phyloP scores from a whole-genome alignment of 1,139 yeast species.

The Diutina ranongensis region DNA sequence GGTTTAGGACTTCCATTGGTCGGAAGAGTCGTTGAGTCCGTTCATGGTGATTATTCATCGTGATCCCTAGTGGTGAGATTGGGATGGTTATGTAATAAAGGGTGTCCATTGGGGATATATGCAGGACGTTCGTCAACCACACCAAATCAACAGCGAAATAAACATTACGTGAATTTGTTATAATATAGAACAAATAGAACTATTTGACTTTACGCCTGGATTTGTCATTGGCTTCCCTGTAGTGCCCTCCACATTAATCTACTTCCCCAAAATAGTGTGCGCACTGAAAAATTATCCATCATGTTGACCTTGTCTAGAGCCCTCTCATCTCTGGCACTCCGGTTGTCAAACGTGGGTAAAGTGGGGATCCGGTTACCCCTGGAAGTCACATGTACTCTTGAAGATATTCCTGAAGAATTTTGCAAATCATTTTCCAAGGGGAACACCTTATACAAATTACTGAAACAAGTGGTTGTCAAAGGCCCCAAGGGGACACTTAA shows the following conservation, averaged over 20 bases:
- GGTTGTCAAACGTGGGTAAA: slow-evolving; percentile 30
- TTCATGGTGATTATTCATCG: neutral
- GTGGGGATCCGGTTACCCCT: slow-evolving; percentile 25
- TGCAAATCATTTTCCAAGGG: slow-evolving; percentile 61
- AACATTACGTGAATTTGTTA: too few relatives aligned
- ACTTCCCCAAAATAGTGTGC: too few relatives aligned
- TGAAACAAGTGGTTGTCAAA: slow-evolving; percentile 49
- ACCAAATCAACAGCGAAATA: too few relatives aligned
- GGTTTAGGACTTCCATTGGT: slow-evolving; percentile 1
- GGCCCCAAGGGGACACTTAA: slow-evolving; percentile 75
- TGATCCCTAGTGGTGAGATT: neutral
- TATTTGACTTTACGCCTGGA: too few relatives aligned
- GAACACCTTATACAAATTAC: slow-evolving; percentile 42
- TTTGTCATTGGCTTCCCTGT: too few relatives aligned
- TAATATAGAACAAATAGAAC: too few relatives aligned
- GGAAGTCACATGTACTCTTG: slow-evolving; percentile 23
- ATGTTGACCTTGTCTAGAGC: neutral
- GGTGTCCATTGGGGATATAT: neutral
- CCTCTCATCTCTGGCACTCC: slow-evolving; percentile 1
- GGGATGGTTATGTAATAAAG: too few relatives aligned
- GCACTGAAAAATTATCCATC: neutral
- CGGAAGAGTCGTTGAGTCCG: slow-evolving; percentile 1
- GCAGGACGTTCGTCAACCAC: too few relatives aligned
- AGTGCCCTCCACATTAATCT: too few relatives aligned
- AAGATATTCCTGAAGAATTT: slow-evolving; percentile 30